Base-by-base conservation (phyloP, 2,329 filamentous ascomycete genomes). In the Aschersonia sp. region DNA sequence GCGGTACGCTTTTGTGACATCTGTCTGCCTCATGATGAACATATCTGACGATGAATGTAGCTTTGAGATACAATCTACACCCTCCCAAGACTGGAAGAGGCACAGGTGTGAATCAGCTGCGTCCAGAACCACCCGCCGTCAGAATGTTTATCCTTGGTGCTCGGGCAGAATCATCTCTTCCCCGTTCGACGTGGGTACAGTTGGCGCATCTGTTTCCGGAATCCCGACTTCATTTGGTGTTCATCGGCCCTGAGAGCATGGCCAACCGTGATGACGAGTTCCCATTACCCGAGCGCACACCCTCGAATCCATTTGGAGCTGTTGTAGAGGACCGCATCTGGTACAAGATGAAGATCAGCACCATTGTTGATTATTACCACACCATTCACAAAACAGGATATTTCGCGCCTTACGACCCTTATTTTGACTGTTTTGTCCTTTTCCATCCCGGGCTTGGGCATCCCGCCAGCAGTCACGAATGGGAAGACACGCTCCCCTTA, bases 401-500 rank as follows among this genome's bases (percentile, higher is more conserved):
- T 61, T 98, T 97, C 68, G 80, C 85, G 49, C 92, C 94, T 0
- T 96, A 94, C 61, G 92, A 98, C 61, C 92, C 92, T 1, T 98
- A 98, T 69, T 95, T 98, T 64, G 92, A 98, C 70, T 92, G 86
- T 65, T 95, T 98, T 61, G 81, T 98, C 58, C 76, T 96, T 46
- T 98, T 97, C 73, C 94, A 98, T 60, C 94, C 94, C 0, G 94
- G 94, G 7, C 76, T 98, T 14, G 94, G 92, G 10, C 92, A 98
- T 63, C 89, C 94, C 1, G 87, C 89, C 11, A 90, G 84, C 59
- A 86, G 85, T 46, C 86, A 94, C 58, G 92, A 98, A 64, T 98
- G 94, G 92, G 78, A 84, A 50, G 82, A 90, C 57, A 97, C 92
- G 0, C 67, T 98, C 6, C 92, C 92, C 2, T 74, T 88, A 58